Base-by-base conservation (phyloP, 345 rosid genomes). In the Schrenkiella parvula region DNA sequence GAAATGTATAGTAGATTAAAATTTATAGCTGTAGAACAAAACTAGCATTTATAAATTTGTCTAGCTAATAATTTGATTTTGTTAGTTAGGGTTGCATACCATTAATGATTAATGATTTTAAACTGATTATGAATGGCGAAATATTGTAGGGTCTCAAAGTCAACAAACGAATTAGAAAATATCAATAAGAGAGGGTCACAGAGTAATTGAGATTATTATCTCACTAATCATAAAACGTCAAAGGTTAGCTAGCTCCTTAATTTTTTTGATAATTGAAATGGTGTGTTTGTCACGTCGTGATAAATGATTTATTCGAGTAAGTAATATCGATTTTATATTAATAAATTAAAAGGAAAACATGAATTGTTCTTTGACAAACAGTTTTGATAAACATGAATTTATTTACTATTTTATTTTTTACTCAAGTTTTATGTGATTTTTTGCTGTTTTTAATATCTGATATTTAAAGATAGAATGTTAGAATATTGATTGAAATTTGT, bases 271-370 rank as follows among this genome's bases (percentile, higher is more conserved):
- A 52, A 44, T 61, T 61, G 38, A 14, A 68, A 68, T 42, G 56
- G 39, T 56, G 73, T 74, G 73, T 60, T 67, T 25, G 73, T 74
- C 78, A 74, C 78, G 78, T 74, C 68, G 39, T 75, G 48, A 68
- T 66, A 17, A 73, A n/a, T n/a, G n/a, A n/a, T n/a, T 29, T 46
- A 26, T 35, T 66, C 25, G 25, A 6, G 41, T 42, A 56, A 43
- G 0, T 19, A 26, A 4, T 68, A 29, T 31, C 8, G 4, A 31
- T 34, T 31, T 47, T 31, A 47, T 8, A 65, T 9, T 23, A 39
- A 15, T 1, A 3, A 13, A 39, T 26, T 35, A 8, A 51, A 4
- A 42, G 4, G 53, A 19, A 28, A n/a, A n/a, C n/a, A n/a, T n/a
- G n/a, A n/a, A n/a, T n/a, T n/a, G n/a, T n/a, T n/a, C n/a, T n/a